A percentile compares a stretch with the other conserved stretches of the same genome.
Evolutionary conservation across 208 protist genomes (phyloP).

Genomic region (Vickermania ingenoplastis): DNA sequence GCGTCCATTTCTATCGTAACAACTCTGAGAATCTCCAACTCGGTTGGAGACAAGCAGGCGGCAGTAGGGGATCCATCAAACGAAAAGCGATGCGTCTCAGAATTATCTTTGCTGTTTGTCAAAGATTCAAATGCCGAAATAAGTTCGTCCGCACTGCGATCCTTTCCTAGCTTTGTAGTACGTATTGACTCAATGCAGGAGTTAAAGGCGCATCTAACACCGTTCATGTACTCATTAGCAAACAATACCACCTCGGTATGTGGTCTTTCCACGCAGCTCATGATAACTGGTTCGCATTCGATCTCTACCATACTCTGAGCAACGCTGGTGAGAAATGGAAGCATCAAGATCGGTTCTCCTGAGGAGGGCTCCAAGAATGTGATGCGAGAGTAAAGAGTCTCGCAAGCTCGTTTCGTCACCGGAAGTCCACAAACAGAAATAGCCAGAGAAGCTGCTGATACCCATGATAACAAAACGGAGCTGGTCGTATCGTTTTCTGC

Average conservation of each 20-base stretch:
- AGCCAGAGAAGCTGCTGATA: neutral
- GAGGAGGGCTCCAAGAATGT: neutral
- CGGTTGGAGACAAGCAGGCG: neutral
- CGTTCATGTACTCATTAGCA: neutral
- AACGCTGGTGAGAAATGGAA: neutral
- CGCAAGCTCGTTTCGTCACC: neutral
- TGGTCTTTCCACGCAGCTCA: neutral
- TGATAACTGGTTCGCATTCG: neutral
- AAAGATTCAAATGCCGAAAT: neutral
- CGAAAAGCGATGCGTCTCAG: neutral
- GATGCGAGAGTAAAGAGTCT: neutral
- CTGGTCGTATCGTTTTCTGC: neutral
- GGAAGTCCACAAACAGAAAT: neutral
- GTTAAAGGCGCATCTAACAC: neutral
- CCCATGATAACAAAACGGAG: neutral
- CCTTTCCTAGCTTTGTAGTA: neutral
- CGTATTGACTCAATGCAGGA: neutral
- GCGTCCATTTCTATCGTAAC: neutral
- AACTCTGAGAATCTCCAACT: neutral
- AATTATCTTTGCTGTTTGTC: neutral
- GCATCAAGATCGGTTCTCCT: neutral
- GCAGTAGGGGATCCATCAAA: neutral
- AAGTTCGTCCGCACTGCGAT: neutral
- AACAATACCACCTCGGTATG: neutral
- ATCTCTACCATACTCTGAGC: neutral